Conservation (phyloP, 2,329 filamentous ascomycete species). For the Teratosphaeria gauchensis region DNA sequence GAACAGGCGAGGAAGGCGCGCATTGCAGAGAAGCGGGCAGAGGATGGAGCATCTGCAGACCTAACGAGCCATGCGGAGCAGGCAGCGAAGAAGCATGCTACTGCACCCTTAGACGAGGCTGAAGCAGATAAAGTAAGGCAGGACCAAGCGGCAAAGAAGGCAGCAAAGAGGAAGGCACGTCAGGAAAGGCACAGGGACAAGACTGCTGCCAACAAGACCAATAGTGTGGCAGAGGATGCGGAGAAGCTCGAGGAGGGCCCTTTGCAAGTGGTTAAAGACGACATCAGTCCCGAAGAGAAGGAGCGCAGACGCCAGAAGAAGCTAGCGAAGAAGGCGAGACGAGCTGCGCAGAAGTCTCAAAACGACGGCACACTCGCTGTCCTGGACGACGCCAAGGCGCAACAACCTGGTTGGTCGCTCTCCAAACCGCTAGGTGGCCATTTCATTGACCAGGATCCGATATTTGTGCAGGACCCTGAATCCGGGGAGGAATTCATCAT, state of each 20-base stretch:
- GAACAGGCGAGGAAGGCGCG: neutral
- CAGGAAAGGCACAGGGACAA: neutral
- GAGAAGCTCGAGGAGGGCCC: neutral
- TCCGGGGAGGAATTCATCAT: conserved; percentile 19
- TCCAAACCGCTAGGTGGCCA: conserved; percentile 45
- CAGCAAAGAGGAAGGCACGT: neutral
- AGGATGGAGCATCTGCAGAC: neutral
- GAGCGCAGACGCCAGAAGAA: neutral
- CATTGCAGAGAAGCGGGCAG: neutral
- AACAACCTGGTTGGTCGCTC: conserved; percentile 32
- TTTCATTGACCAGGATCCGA: conserved; percentile 46
- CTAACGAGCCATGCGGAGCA: neutral
- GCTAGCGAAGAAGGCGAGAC: neutral
- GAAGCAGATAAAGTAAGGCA: neutral
- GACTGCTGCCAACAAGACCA: neutral
- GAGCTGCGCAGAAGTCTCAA: neutral
- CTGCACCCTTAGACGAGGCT: neutral
- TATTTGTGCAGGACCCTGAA: conserved; percentile 43
- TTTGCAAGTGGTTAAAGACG: neutral
- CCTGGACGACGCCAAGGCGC: neutral
- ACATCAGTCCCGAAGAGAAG: neutral
- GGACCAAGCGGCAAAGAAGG: neutral
- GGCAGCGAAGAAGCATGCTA: neutral
- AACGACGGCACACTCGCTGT: neutral
- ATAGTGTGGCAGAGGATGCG: neutral